A percentile compares a stretch with the other conserved stretches of the same genome.
Conservation (phyloP, 768 basidiomycete species). For the Mycena maculata region DNA sequence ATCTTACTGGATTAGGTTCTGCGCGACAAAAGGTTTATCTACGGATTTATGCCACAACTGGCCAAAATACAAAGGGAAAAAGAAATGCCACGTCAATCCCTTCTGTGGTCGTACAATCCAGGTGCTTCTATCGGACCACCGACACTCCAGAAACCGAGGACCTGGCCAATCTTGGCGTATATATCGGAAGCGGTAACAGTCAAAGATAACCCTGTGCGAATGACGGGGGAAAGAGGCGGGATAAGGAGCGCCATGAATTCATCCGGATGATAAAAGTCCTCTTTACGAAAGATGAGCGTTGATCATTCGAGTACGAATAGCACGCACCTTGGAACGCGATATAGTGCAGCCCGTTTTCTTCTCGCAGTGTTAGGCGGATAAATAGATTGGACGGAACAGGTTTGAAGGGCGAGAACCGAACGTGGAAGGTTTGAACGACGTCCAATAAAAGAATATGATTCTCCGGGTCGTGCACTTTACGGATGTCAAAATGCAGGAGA, state of each 20-base stretch:
- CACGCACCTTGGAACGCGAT: conserved; percentile 71
- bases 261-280: conserved; percentile 32
- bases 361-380: conserved; percentile 62
- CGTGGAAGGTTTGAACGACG: conserved; percentile 63
- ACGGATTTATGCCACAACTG: no score
- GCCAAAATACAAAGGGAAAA: no score
- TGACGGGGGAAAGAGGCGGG: conserved; percentile 54
- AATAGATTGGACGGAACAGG: conserved; percentile 60
- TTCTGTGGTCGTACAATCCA: conserved; percentile 28
- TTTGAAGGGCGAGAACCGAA: conserved; percentile 58
- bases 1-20: no score
- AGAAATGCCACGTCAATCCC: conserved; percentile 16
- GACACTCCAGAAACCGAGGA: conserved; percentile 48
- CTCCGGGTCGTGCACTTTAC: conserved; percentile 61
- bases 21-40: no score
- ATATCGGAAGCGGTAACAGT: conserved; percentile 42
- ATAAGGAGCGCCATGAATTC: conserved; percentile 57
- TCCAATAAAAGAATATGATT: conserved; percentile 61
- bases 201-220: conserved; percentile 45
- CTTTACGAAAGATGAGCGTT: background rate
- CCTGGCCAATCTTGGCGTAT: conserved; percentile 45
- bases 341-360: conserved; percentile 52
- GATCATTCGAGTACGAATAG: conserved; percentile 67
- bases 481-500: no score
- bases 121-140: background rate